A percentile compares a stretch with the other conserved stretches of the same genome.
Evolutionary conservation across 1,139 yeast species (phyloP).

Genomic region (Candida sanyaensis): DNA sequence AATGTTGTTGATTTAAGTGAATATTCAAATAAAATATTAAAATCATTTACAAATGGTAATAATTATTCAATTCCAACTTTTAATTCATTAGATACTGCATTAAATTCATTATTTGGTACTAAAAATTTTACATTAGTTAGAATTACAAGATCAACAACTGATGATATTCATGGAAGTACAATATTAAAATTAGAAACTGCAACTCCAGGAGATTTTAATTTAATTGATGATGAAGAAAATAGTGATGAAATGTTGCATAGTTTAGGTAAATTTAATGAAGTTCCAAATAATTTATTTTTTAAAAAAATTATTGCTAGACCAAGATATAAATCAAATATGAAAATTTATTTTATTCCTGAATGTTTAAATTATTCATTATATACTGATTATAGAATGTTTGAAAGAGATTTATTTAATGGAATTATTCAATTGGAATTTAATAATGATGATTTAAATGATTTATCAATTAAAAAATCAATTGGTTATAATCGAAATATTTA

Average conservation of each 20-base stretch:
- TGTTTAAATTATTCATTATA: constrained; percentile 40
- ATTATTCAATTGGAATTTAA: constrained; percentile 33
- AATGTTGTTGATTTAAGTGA: constrained; percentile 38
- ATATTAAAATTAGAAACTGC: constrained; percentile 57
- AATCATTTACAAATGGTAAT: constrained; percentile 14
- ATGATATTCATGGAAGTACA: constrained; percentile 51
- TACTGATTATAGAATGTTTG: constrained; percentile 51
- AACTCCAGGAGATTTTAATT: constrained; percentile 49
- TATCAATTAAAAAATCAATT: constrained; percentile 1
- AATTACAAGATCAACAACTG: constrained; percentile 56
- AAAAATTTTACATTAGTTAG: constrained; percentile 48
- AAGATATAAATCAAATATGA: constrained; percentile 53
- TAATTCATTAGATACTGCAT: constrained; percentile 49
- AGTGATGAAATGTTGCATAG: constrained; percentile 42
- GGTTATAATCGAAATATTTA: constrained; percentile 13
- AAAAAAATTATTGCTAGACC: constrained; percentile 53
- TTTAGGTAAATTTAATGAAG: constrained; percentile 40
- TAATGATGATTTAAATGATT: constrained; percentile 6
- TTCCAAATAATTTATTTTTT: constrained; percentile 48
- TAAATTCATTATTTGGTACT: constrained; percentile 41
- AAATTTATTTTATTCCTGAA: constrained; percentile 42
- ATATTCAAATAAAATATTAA: constrained; percentile 38
- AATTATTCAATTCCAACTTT: constrained; percentile 33
- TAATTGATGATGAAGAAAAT: constrained; percentile 51
- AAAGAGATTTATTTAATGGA: constrained; percentile 53